phyloP scores from a whole-genome alignment of 768 basidiomycete genomes.

The Suillus ampliporus region DNA sequence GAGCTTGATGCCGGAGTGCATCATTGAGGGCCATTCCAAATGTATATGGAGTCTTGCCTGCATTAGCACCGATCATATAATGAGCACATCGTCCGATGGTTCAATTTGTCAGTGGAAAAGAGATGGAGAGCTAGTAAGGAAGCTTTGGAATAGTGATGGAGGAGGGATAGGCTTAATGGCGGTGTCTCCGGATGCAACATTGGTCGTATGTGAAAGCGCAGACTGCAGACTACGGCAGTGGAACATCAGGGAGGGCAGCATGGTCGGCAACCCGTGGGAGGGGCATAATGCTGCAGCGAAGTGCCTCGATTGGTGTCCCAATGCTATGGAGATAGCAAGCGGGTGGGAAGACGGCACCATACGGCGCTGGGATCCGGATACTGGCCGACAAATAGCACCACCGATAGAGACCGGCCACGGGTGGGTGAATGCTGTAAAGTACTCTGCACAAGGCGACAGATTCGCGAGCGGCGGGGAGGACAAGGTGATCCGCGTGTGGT shows the following conservation, averaged over 20 bases:
- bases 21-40: not conserved
- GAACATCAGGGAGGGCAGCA: not conserved
- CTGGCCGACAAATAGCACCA: not conserved
- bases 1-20: not conserved
- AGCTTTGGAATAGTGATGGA: not conserved
- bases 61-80: not conserved
- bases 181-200: not conserved
- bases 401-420: not conserved
- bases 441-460: not conserved
- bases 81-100: not conserved
- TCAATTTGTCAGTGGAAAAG: not conserved
- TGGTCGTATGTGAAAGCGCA: not conserved
- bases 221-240: not conserved
- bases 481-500: not conserved
- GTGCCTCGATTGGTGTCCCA: constrained; percentile 17
- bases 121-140: not conserved
- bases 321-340: constrained; percentile 16
- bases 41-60: not conserved
- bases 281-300: constrained; percentile 1
- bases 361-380: constrained; percentile 18
- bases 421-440: not conserved
- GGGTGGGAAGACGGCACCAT: constrained; percentile 18
- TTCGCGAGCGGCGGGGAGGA: not conserved
- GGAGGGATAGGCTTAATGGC: not conserved
- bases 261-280: not conserved